Percentiles rank a stretch among this genome's conserved stretches.
phyloP scores from a whole-genome alignment of 2,329 filamentous ascomycete genomes.

The Lachnellula arida region DNA sequence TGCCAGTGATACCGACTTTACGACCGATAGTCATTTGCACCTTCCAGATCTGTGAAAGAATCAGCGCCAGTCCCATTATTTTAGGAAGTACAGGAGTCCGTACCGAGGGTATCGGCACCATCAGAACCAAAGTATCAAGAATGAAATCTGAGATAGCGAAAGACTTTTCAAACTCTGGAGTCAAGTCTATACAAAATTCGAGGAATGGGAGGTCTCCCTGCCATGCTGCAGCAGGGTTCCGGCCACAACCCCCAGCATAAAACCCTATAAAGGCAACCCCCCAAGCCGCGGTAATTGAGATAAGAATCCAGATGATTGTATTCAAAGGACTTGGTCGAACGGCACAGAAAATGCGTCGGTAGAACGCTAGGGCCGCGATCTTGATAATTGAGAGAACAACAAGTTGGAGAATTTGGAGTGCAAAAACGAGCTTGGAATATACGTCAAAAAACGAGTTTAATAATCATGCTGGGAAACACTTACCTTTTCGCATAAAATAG shows the following conservation, averaged over 20 bases:
- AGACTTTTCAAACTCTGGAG: neutral
- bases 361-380: neutral
- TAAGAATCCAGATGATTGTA: neutral
- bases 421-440: neutral
- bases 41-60: neutral
- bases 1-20: neutral
- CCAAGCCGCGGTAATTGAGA: neutral
- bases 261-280: neutral
- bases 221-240: neutral
- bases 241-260: neutral
- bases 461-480: too few species aligned
- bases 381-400: neutral
- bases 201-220: neutral
- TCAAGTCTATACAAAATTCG: neutral
- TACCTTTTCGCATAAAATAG: neutral
- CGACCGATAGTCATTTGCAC: neutral
- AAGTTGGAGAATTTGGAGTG: neutral
- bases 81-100: neutral
- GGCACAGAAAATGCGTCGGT: slow-evolving; percentile 1
- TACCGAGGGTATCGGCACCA: neutral
- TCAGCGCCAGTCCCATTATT: neutral
- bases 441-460: too few species aligned
- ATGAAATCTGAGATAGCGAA: slow-evolving; percentile 1
- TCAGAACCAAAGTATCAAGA: slow-evolving; percentile 2
- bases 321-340: neutral